Percentiles rank a stretch among this genome's conserved stretches.
These are phyloP conservation scores for Phoma sp. DNA, from an alignment of 2,329 filamentous ascomycete genomes.

Conservation along the genomic window DNA sequence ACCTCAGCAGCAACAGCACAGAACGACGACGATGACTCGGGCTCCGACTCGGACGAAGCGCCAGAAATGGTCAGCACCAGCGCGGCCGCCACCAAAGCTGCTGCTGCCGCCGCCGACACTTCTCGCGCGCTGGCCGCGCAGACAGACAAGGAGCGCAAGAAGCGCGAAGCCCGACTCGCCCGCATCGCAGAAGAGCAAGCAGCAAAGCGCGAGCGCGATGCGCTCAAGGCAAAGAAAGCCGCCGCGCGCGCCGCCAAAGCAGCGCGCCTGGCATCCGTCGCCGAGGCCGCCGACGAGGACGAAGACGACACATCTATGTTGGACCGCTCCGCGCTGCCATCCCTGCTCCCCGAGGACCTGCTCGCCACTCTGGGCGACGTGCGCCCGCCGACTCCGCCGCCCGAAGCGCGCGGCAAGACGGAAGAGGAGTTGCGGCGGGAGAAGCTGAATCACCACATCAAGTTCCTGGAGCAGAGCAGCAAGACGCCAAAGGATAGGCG, in stretches of 20 bases:
- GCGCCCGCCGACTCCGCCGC: constrained; percentile 54
- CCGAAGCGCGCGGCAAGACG: constrained; percentile 24
- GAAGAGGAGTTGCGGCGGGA: constrained; percentile 47
- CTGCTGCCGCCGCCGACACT: constrained; percentile 39
- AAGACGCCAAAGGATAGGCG: constrained; percentile 58
- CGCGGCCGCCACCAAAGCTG: constrained; percentile 31
- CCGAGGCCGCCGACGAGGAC: constrained; percentile 6
- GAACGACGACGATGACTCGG: constrained; percentile 31
- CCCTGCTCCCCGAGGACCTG: constrained; percentile 59
- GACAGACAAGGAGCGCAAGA: constrained; percentile 36
- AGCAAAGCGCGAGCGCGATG: constrained; percentile 38
- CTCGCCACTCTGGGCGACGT: constrained; percentile 54
- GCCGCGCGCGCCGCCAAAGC: constrained; percentile 39
- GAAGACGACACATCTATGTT: neutral
- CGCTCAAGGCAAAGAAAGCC: constrained; percentile 40
- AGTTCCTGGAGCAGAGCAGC: constrained; percentile 56
- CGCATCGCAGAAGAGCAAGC: constrained; percentile 43
- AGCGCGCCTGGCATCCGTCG: constrained; percentile 16
- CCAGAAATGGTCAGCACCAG: constrained; percentile 47
- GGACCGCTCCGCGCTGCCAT: constrained; percentile 46
- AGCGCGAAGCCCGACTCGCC: constrained; percentile 28
- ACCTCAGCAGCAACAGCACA: neutral
- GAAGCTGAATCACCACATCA: constrained; percentile 55
- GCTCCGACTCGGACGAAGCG: constrained; percentile 46
- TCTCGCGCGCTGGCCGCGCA: constrained; percentile 37